Conservation (phyloP, 805 yeast genomes). For the Wickerhamiella azyma region DNA sequence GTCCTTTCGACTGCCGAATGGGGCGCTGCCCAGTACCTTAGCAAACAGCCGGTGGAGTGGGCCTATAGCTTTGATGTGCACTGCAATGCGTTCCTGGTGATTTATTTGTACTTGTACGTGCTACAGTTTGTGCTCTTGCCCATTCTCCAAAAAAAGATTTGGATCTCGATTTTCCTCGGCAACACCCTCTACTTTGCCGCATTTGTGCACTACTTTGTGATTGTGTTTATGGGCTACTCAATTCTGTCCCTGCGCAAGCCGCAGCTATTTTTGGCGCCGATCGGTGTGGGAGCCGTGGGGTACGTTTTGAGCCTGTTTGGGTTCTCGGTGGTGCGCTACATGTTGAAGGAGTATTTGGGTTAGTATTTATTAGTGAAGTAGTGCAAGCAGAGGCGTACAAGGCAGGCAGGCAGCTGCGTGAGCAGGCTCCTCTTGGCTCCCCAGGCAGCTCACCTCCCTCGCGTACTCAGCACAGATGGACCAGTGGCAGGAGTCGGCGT, state of each 20-base stretch:
- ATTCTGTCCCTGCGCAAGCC: slow-evolving; percentile 54
- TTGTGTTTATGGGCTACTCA: slow-evolving; percentile 83
- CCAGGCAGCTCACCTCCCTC: too few species aligned
- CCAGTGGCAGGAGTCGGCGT: slow-evolving; percentile 19
- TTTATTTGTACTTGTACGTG: slow-evolving; percentile 65
- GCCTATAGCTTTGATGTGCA: slow-evolving; percentile 90
- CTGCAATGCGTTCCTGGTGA: slow-evolving; percentile 72
- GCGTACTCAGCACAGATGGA: slow-evolving; percentile 13
- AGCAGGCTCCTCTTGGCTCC: too few species aligned
- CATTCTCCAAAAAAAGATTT: slow-evolving; percentile 45
- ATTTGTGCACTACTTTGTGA: slow-evolving; percentile 57
- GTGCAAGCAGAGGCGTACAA: too few species aligned
- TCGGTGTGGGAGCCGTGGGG: slow-evolving; percentile 41
- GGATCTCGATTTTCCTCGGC: slow-evolving; percentile 59
- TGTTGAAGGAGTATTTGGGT: slow-evolving; percentile 36
- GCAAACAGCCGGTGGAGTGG: slow-evolving; percentile 48
- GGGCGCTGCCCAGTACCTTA: slow-evolving; percentile 48
- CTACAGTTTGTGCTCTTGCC: slow-evolving; percentile 68
- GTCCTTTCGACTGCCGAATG: slow-evolving; percentile 60
- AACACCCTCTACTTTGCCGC: slow-evolving; percentile 67
- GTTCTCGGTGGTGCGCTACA: slow-evolving; percentile 55
- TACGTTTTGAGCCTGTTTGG: slow-evolving; percentile 51
- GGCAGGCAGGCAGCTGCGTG: too few species aligned
- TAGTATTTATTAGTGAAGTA: neutral
- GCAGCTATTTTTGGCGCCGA: slow-evolving; percentile 47